Evolutionary conservation across 768 basidiomycete species (phyloP).

Genomic region (Sarcomyxa edulis): DNA sequence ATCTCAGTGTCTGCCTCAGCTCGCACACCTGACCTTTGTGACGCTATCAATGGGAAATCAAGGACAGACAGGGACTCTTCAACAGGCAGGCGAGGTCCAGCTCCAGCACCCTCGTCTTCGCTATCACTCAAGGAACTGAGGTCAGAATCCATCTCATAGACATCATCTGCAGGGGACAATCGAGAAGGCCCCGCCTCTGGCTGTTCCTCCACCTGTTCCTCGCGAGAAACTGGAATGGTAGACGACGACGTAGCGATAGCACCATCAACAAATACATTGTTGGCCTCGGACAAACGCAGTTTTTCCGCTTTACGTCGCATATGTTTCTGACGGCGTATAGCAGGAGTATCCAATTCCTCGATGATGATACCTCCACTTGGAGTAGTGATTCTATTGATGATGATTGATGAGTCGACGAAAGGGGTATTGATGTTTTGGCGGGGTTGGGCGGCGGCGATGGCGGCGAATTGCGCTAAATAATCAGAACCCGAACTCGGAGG

Average conservation of each 20-base stretch:
- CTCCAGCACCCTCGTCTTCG: constrained; percentile 18
- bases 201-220: constrained; percentile 11
- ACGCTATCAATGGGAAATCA: no score
- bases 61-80: no score
- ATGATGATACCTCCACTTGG: constrained; percentile 57
- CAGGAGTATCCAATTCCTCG: constrained; percentile 70
- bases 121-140: constrained; percentile 41
- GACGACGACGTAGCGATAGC: not conserved
- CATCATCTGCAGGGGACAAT: constrained; percentile 6
- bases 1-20: no score
- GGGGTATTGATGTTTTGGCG: no score
- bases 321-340: constrained; percentile 55
- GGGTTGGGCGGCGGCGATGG: no score
- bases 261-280: constrained; percentile 11
- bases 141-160: constrained; percentile 30
- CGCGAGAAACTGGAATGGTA: not conserved
- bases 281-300: constrained; percentile 17
- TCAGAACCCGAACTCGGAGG: constrained; percentile 6
- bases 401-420: no score
- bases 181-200: constrained; percentile 2
- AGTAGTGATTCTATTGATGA: no score
- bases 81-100: constrained; percentile 5
- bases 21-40: no score
- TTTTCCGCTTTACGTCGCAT: constrained; percentile 38
- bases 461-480: no score